Base-by-base conservation (phyloP, 805 yeast genomes). In the Candida fluviatilis region DNA sequence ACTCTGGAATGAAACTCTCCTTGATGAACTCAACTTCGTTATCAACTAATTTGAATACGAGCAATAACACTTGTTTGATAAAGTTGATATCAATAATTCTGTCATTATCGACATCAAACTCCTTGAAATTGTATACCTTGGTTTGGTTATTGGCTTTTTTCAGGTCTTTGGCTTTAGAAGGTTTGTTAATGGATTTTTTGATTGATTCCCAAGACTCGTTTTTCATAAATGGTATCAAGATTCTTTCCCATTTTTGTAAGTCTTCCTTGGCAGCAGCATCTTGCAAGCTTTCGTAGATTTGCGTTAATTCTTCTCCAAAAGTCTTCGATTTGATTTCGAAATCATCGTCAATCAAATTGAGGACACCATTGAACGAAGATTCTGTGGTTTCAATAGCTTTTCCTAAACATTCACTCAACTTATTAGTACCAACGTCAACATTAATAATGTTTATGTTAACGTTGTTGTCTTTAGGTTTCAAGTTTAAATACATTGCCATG, bases 331-430 rank as follows among this genome's bases (percentile, higher is more conserved):
- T 50, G 6, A 36, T 25, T 12, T 43, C 54, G 37, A 57, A 47
- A 27, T 53, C 41, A 2, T 46, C 50, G 11, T 51, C 53, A n/a
- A 47, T 41, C 34, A 61, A 43, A 31, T 47, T 46, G 8, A 58
- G 48, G 18, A 61, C 4, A 42, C 52, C 5, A 44, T 30, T 8
- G 50, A 37, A 17, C 50, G 37, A n/a, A 50, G 18, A 18, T 30
- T 18, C 8, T 7, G 31, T 19, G 5, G 34, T 30, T 14, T 37
- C 29, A 31, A 79, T 64, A 27, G 82, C 75, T 51, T 79, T 83
- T 18, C 90, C 90, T 19, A 86, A 55, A 10, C 85, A 77, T 48
- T 84, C 89, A 42, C 77, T 74, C 41, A 86, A 66, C 36, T 75
- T 76, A 49, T 86, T 85, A 26, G 75, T 61, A 4, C 93, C 95